phyloP scores from a whole-genome alignment of 1,284 basidiomycete species.

The Uromyces viciae-fabae region DNA sequence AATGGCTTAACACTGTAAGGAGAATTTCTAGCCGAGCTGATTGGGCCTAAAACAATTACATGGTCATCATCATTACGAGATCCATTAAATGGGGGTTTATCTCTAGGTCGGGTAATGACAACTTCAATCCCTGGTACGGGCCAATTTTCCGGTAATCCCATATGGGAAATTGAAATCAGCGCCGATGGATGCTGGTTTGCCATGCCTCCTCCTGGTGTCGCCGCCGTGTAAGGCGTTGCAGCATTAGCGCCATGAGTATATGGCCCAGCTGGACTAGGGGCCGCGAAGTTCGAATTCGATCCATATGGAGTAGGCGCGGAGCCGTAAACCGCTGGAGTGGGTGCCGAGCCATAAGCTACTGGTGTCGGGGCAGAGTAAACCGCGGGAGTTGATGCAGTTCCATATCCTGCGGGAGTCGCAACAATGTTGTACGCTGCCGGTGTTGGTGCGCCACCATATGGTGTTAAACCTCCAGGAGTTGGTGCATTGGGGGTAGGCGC shows the following conservation, averaged over 20 bases:
- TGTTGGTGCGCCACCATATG: slow-evolving; percentile 51
- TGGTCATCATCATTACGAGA: slow-evolving; percentile 46
- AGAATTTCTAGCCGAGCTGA: neutral
- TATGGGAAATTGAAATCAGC: slow-evolving; percentile 47
- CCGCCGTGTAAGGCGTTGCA: slow-evolving; percentile 47
- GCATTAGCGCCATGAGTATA: slow-evolving; percentile 47
- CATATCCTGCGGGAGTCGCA: slow-evolving; percentile 58
- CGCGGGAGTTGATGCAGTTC: slow-evolving; percentile 49
- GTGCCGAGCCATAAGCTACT: slow-evolving; percentile 32
- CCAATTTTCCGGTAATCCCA: slow-evolving; percentile 39
- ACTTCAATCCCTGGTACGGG: slow-evolving; percentile 40
- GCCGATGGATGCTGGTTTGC: slow-evolving; percentile 13
- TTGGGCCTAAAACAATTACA: slow-evolving; percentile 42
- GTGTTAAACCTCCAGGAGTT: slow-evolving; percentile 52
- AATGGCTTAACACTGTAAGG: neutral
- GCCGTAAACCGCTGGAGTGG: slow-evolving; percentile 51
- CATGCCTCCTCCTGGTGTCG: slow-evolving; percentile 47
- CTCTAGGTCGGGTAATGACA: slow-evolving; percentile 17
- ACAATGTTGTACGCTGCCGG: slow-evolving; percentile 54
- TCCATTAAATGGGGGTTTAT: slow-evolving; percentile 45
- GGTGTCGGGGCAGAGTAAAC: slow-evolving; percentile 57
- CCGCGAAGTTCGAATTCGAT: slow-evolving; percentile 51
- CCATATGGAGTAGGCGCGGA: slow-evolving; percentile 57
- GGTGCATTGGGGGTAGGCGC: slow-evolving; percentile 49
- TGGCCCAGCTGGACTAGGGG: slow-evolving; percentile 56